Percentiles rank a stretch among this genome's conserved stretches.
Evolutionary conservation across 169 alveolate genomes (phyloP).

Genomic region (Cryptosporidium meleagridis): DNA sequence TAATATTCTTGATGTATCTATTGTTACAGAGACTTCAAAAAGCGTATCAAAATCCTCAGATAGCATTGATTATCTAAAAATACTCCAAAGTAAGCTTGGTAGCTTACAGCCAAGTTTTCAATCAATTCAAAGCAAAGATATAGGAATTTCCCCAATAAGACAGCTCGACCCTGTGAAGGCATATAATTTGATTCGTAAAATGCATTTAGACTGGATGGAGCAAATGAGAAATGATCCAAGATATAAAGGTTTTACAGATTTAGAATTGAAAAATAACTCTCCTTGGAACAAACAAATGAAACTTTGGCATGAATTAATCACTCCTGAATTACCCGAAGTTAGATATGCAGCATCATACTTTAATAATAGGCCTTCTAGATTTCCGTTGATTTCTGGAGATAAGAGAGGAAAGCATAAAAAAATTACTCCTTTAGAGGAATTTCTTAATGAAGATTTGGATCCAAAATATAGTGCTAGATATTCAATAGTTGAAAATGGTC

Average conservation of each 20-base stretch:
- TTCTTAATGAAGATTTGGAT: slow-evolving; percentile 18
- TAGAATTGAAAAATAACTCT: slow-evolving; percentile 41
- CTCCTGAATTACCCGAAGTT: slow-evolving; percentile 43
- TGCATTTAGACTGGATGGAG: slow-evolving; percentile 69
- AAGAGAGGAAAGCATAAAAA: slow-evolving; percentile 42
- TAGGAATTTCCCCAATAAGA: slow-evolving; percentile 52
- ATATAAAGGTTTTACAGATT: slow-evolving; percentile 51
- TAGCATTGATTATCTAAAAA: not conserved
- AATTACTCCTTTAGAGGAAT: slow-evolving; percentile 54
- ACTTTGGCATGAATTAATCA: slow-evolving; percentile 49
- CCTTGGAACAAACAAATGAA: slow-evolving; percentile 63
- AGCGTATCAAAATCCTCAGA: not conserved
- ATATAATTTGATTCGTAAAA: slow-evolving; percentile 10
- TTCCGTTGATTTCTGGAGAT: slow-evolving; percentile 68
- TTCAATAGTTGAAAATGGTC: slow-evolving; percentile 29
- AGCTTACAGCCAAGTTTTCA: not conserved
- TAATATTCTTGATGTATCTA: slow-evolving; percentile 33
- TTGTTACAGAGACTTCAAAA: not conserved
- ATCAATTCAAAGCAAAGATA: not conserved
- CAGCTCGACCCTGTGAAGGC: slow-evolving; percentile 28
- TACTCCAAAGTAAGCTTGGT: slow-evolving; percentile 1
- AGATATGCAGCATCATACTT: slow-evolving; percentile 62
- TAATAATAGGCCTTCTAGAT: slow-evolving; percentile 63
- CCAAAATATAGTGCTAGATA: slow-evolving; percentile 68
- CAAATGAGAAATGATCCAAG: slow-evolving; percentile 69